Conservation (phyloP, 441 rosid genomes). For the Populus tomentosa region DNA sequence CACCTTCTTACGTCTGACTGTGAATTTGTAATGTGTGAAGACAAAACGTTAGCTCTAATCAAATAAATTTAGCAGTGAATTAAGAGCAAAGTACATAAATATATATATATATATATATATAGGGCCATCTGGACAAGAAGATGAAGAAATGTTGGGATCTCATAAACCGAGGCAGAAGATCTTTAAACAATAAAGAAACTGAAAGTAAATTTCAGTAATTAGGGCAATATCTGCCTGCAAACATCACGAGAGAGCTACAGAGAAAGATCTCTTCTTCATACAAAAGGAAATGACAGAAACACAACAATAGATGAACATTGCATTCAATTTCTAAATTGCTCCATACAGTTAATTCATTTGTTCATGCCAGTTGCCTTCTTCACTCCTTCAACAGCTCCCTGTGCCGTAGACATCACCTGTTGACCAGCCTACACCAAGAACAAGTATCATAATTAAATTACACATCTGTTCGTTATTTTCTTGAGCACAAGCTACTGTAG, state of each 20-base stretch:
- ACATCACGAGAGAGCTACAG: background rate
- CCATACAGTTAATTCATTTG: conserved; percentile 32
- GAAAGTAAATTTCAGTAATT: background rate
- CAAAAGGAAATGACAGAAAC: background rate
- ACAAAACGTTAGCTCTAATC: no score
- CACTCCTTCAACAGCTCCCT: conserved; percentile 51
- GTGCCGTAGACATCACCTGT: conserved; percentile 51
- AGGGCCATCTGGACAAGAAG: background rate
- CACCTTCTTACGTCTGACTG: no score
- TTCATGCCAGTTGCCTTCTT: conserved; percentile 31
- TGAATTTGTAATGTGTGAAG: no score
- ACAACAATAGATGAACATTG: background rate
- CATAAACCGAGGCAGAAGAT: background rate
- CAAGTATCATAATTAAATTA: no score
- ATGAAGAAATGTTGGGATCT: no score
- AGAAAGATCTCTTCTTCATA: background rate
- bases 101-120: no score
- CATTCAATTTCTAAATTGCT: background rate
- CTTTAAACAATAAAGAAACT: no score
- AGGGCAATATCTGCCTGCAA: background rate
- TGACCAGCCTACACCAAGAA: conserved; percentile 42
- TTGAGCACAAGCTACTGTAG: no score
- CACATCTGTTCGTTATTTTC: no score
- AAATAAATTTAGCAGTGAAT: no score
- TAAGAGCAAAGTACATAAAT: no score